Base-by-base conservation (phyloP, 208 protist genomes). In the Tritrichomonas foetus region DNA sequence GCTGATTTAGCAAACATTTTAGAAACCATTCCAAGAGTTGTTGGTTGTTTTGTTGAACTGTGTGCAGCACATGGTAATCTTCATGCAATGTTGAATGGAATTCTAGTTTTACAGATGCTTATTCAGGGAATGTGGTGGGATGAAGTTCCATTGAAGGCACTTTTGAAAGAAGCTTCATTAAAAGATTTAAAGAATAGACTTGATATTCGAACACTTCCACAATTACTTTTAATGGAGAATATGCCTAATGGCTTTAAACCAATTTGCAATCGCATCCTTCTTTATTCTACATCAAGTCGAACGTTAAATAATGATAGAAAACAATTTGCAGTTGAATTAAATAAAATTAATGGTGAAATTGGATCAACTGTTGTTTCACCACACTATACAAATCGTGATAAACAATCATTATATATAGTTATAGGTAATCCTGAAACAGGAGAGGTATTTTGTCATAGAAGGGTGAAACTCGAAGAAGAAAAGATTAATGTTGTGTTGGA, bases 1-100 rank as follows among this genome's bases (percentile, higher is more conserved):
- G 99, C 98, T 3, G 99, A 99, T 96, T 97, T 97, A 66, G 98
- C 98, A 95, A 97, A 97, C 9, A 98, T 98, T 11, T 96, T 99
- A 33, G 99, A 99, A 95, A 98, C 99, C 95, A 94, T 97, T 50
- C 95, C 99, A 41, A 97, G 98, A 96, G 96, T 99, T 14, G 27
- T 66, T 44, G 66, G 44, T 9, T 78, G 39, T 36, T 94, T 94
- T 39, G 33, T 49, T 53, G 78, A 89, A 57, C 33, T 89, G 8
- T 20, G 14, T 0, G 47, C 47, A 0, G 39, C 47, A 44, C 3
- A 47, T 39, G 30, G 47, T 27, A 47, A 89, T 3, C 5, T 89
- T 5, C 44, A 89, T 5, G 78, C 27, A 27, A 47, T 89, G 14
- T 57, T 89, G 27, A 89, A 89, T 22, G 20, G 27, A 33, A 39